Percentiles rank a stretch among this genome's conserved stretches.
Evolutionary conservation across 805 yeast genomes (phyloP).

Genomic region (Metschnikowia matae): DNA sequence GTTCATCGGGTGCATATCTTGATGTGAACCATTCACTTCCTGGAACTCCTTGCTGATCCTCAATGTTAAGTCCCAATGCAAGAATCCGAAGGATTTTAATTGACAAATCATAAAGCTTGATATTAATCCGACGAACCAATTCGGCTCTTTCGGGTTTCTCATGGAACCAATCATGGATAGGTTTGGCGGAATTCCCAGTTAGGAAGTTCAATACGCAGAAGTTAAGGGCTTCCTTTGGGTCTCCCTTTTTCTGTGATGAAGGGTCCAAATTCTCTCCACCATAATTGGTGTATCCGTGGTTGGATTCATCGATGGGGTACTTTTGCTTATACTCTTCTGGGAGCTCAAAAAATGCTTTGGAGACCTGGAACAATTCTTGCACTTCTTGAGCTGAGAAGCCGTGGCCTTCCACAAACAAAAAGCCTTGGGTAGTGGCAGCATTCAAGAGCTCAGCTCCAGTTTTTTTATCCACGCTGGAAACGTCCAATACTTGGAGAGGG

Average conservation of each 20-base stretch:
- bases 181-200: slow-evolving; percentile 39
- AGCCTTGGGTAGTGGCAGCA: slow-evolving; percentile 64
- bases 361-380: slow-evolving; percentile 44
- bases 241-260: slow-evolving; percentile 38
- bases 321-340: slow-evolving; percentile 49
- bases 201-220: slow-evolving; percentile 51
- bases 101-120: slow-evolving; percentile 49
- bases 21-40: slow-evolving; percentile 58
- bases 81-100: slow-evolving; percentile 49
- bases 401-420: slow-evolving; percentile 64
- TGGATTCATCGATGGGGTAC: slow-evolving; percentile 48
- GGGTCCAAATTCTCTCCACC: slow-evolving; percentile 51
- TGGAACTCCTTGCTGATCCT: slow-evolving; percentile 34
- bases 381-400: slow-evolving; percentile 57
- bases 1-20: slow-evolving; percentile 49
- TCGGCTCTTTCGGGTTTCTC: slow-evolving; percentile 36
- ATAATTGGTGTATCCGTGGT: slow-evolving; percentile 57
- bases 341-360: slow-evolving; percentile 48
- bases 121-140: slow-evolving; percentile 32
- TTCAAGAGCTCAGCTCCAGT: slow-evolving; percentile 51
- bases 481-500: slow-evolving; percentile 56
- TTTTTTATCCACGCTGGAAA: slow-evolving; percentile 37
- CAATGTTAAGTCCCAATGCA: slow-evolving; percentile 61
- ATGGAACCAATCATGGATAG: slow-evolving; percentile 50
- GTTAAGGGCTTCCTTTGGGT: slow-evolving; percentile 69